A percentile compares a stretch with the other conserved stretches of the same genome.
Evolutionary conservation across 257 asterid genomes (phyloP).

Genomic region (Solanum okadae): DNA sequence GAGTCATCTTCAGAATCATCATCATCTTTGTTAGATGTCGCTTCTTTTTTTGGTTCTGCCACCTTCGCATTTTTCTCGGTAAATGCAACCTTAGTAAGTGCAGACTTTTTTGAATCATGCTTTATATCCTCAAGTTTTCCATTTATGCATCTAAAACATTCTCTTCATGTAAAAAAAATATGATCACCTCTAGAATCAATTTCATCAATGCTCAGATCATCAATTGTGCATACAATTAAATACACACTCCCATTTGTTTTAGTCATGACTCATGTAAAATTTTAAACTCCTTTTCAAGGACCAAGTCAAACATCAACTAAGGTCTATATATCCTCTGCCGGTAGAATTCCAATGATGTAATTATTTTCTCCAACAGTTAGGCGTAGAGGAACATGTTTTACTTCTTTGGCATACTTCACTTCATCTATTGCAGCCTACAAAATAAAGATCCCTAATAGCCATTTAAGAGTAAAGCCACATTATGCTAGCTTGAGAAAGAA

Average conservation of each 20-base stretch:
- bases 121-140: constrained; percentile 5
- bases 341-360: constrained; percentile 41
- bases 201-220: constrained; percentile 3
- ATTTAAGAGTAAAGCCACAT: too few species aligned
- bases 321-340: constrained; percentile 36
- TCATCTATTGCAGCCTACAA: constrained; percentile 59
- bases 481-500: too few species aligned
- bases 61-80: not conserved
- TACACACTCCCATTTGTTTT: constrained; percentile 43
- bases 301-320: constrained; percentile 53
- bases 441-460: not conserved
- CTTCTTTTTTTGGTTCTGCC: constrained; percentile 2
- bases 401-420: constrained; percentile 35
- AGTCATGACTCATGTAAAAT: constrained; percentile 46
- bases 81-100: not conserved
- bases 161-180: not conserved
- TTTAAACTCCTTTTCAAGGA: constrained; percentile 55
- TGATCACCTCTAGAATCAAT: not conserved
- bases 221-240: constrained; percentile 41
- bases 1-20: constrained; percentile 8
- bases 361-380: constrained; percentile 23
- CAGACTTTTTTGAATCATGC: constrained; percentile 3
- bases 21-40: not conserved
- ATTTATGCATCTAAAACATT: not conserved
- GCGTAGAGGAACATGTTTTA: constrained; percentile 30